Percentiles rank a stretch among this genome's conserved stretches.
These are phyloP conservation scores for Malbranchea zuffiana DNA, from an alignment of 2,329 filamentous ascomycete species.

Conservation along the genomic window DNA sequence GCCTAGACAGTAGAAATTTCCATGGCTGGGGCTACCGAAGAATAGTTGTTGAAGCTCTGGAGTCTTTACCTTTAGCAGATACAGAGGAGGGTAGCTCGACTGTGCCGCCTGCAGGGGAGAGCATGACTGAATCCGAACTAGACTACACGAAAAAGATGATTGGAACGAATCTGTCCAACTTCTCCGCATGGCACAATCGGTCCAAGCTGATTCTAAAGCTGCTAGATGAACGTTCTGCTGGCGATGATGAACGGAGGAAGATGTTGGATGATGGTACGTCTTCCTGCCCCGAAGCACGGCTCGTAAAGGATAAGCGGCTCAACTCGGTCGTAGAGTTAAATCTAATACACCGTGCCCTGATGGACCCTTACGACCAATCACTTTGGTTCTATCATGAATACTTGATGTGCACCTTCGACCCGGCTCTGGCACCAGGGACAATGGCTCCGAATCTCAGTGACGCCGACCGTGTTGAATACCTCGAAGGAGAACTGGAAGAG, in stretches of 20 bases:
- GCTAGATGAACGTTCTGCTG: constrained; percentile 58
- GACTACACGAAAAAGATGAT: constrained; percentile 88
- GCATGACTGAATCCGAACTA: constrained; percentile 70
- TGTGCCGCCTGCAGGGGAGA: constrained; percentile 39
- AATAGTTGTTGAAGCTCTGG: constrained; percentile 63
- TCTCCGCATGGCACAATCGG: constrained; percentile 91
- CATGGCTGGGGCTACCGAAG: constrained; percentile 92
- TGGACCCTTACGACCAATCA: constrained; percentile 87
- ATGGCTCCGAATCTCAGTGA: constrained; percentile 55
- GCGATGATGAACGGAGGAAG: constrained; percentile 49
- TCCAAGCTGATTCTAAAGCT: constrained; percentile 71
- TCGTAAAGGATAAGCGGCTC: background rate
- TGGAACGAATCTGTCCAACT: constrained; percentile 74
- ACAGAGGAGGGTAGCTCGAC: constrained; percentile 2
- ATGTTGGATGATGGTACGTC: constrained; percentile 60
- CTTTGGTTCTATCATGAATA: constrained; percentile 96
- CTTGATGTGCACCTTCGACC: constrained; percentile 58
- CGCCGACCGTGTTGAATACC: constrained; percentile 53
- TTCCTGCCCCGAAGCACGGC: background rate
- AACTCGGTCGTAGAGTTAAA: constrained; percentile 50
- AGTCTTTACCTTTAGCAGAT: constrained; percentile 44
- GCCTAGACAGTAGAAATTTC: constrained; percentile 78
- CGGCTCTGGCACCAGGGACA: constrained; percentile 36
- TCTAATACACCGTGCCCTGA: constrained; percentile 65
- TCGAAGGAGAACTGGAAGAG: constrained; percentile 60